These are phyloP conservation scores for Oligophagozyma castellii DNA, from an alignment of 1,139 yeast species.

Conservation along the genomic window DNA sequence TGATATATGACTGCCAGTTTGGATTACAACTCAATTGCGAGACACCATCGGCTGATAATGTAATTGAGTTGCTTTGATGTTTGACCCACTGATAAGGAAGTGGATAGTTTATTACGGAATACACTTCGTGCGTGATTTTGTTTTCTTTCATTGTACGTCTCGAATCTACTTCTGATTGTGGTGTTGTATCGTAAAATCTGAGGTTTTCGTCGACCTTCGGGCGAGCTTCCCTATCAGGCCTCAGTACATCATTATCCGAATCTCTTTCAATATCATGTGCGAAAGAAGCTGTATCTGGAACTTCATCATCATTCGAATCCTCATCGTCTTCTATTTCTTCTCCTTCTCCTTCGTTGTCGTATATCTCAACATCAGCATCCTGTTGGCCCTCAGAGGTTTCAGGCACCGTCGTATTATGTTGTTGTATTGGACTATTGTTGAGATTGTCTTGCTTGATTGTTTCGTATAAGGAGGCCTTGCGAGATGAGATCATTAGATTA, in stretches of 20 bases:
- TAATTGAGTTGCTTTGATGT: constrained; percentile 20
- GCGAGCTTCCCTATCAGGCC: constrained; percentile 9
- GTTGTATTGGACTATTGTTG: constrained; percentile 2
- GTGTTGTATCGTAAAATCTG: background rate
- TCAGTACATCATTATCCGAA: constrained; percentile 9
- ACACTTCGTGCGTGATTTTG: constrained; percentile 11
- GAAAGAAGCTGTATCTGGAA: constrained; percentile 5
- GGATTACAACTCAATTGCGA: constrained; percentile 18
- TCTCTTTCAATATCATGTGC: constrained; percentile 8
- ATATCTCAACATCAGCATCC: constrained; percentile 4
- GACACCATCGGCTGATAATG: constrained; percentile 22
- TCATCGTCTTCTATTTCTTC: constrained; percentile 7
- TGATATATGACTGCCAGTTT: constrained; percentile 23
- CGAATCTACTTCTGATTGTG: constrained; percentile 3
- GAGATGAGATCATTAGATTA: constrained; percentile 1
- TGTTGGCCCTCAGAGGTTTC: background rate
- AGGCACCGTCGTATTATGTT: background rate
- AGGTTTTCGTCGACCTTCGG: background rate
- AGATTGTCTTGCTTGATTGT: no score
- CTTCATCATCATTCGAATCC: constrained; percentile 9
- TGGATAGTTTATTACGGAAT: constrained; percentile 19
- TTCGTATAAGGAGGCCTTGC: no score
- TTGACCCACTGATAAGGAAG: constrained; percentile 28
- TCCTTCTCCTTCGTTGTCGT: constrained; percentile 3
- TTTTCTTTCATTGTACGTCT: constrained; percentile 7